Evolutionary conservation across 495 filamentous ascomycete genomes (phyloP).

Genomic region (Penicillium cataractarum): DNA sequence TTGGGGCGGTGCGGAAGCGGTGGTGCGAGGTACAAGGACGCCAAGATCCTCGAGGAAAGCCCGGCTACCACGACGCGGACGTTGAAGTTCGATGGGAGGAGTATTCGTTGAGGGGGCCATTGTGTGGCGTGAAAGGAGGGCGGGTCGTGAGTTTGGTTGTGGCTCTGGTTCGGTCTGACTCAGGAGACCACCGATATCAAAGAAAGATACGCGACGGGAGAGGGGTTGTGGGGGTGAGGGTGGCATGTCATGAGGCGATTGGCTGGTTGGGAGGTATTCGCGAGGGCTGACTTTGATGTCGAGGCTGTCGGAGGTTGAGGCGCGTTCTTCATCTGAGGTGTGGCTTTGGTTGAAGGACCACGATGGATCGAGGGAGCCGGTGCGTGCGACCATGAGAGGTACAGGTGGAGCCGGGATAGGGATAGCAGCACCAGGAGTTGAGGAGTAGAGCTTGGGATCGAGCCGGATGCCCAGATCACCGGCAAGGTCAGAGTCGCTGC

Average conservation of each 20-base stretch:
- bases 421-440: constrained; percentile 2
- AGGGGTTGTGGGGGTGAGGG: constrained; percentile 8
- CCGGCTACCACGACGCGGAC: constrained; percentile 48
- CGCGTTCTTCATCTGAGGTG: constrained; percentile 31
- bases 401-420: constrained; percentile 41
- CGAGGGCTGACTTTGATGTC: constrained; percentile 41
- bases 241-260: constrained; percentile 25
- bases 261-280: constrained; percentile 41
- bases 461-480: constrained; percentile 70
- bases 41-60: constrained; percentile 63
- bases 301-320: constrained; percentile 37
- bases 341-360: constrained; percentile 37
- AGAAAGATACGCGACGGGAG: constrained; percentile 62
- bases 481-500: constrained; percentile 80
- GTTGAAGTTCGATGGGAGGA: not conserved
- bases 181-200: constrained; percentile 71
- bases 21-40: constrained; percentile 30
- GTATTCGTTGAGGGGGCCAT: not conserved
- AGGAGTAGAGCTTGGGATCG: constrained; percentile 58
- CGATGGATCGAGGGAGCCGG: constrained; percentile 34
- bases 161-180: constrained; percentile 38
- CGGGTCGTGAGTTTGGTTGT: constrained; percentile 17
- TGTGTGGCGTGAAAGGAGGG: constrained; percentile 14
- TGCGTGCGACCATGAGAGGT: constrained; percentile 29
- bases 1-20: not conserved